Percentiles rank a stretch among this genome's conserved stretches.
Evolutionary conservation across 2,329 filamentous ascomycete species (phyloP).

Genomic region (Aspergillus fructus): DNA sequence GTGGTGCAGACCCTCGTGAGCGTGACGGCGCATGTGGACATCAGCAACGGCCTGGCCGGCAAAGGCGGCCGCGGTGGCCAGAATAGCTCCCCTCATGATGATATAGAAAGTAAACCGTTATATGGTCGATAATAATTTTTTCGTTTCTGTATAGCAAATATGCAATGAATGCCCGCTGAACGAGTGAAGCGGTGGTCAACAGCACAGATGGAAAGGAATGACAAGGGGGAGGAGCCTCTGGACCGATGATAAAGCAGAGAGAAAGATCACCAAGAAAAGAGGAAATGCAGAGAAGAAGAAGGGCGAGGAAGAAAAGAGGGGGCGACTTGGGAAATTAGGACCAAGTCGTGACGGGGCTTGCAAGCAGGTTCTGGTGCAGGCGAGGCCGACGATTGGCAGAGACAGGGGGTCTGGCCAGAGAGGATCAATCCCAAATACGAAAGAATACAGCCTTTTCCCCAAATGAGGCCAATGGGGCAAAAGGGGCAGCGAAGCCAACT

Average conservation of each 20-base stretch:
- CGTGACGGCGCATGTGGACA: conserved; percentile 54
- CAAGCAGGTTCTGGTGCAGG: conserved; percentile 1
- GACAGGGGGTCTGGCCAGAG: conserved; percentile 6
- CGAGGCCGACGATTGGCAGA: conserved; percentile 12
- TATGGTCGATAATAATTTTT: conserved; percentile 21
- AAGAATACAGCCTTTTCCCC: too few species aligned
- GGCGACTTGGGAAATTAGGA: conserved; percentile 12
- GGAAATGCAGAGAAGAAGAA: conserved; percentile 7
- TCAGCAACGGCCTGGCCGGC: conserved; percentile 56
- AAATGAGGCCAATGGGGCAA: neutral
- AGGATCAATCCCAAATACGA: neutral
- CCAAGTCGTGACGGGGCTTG: conserved; percentile 8
- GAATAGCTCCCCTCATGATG: conserved; percentile 73
- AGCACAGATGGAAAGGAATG: conserved; percentile 14
- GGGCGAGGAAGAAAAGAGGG: conserved; percentile 12
- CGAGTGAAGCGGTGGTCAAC: conserved; percentile 49
- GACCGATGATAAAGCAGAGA: conserved; percentile 16
- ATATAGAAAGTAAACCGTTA: conserved; percentile 17
- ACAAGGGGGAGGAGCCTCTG: conserved; percentile 20
- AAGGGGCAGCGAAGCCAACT: too few species aligned
- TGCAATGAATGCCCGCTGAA: conserved; percentile 78
- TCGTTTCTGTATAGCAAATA: conserved; percentile 21
- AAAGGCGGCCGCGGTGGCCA: conserved; percentile 59
- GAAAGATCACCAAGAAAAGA: conserved; percentile 11
- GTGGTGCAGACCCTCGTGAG: conserved; percentile 58